Evolutionary conservation across 345 rosid species (phyloP), one percentile per base, ranked within the genome.

Genomic region (Syzygium aromaticum): DNA sequence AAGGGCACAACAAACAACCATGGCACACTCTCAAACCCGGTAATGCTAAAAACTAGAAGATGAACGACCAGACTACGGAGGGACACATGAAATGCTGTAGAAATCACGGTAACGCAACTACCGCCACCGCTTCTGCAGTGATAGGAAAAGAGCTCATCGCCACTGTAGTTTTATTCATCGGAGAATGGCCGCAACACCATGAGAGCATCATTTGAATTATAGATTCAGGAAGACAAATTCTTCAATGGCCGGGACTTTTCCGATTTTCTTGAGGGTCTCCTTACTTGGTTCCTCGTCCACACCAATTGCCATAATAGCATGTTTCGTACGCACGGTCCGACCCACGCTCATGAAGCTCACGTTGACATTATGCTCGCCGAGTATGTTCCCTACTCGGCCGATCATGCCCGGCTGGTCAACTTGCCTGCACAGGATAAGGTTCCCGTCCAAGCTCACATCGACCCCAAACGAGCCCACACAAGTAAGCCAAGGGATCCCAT

Each of bases 321-420:
- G 92, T 86, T 91, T 94, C 92, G 93, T 90, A 73, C 89, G 89
- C 11, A 85, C 86, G 5, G 92, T 95, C 86, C 98, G 93, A 57
- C 95, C 98, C n/a, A 96, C 98, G 78, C 95, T 96, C 98, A 96
- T 96, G 80, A 96, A 96, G 91, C 87, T 96, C 87, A 96, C 98
- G 84, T 96, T 96, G 54, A 94, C 95, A 56, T 96, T 96, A 33
- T 90, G 91, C 89, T 93, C 89, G 1, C 93, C 98, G 5, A 95
- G 95, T 85, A 96, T 96, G 91, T 90, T 94, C 15, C 98, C 98
- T 1, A 96, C 94, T 53, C 88, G 90, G 9, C 98, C 98, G 52
- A 96, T 95, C 98, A 96, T 94, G 61, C 98, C 98, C 4, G 98
- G 98, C 77, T 93, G 98, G 86, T 96, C 97, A 61, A 95, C 91